Conservation (phyloP, 805 yeast genomes). For the Candida orba region DNA sequence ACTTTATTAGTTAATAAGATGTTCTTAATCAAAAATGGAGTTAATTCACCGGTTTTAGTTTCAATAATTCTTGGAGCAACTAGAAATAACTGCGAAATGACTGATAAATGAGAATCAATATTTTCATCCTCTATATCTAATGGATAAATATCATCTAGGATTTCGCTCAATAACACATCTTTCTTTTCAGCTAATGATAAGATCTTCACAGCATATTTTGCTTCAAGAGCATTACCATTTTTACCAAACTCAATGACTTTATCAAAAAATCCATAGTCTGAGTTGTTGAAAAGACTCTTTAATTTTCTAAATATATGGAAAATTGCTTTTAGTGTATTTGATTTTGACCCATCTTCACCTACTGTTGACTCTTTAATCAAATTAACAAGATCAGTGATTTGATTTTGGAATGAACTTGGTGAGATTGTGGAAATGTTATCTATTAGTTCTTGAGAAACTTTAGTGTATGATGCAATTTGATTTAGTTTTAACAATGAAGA, state of each 20-base stretch:
- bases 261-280: slow-evolving; percentile 33
- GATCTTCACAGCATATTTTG: slow-evolving; percentile 57
- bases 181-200: slow-evolving; percentile 40
- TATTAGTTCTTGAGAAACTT: slow-evolving; percentile 44
- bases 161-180: slow-evolving; percentile 31
- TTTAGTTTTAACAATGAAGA: slow-evolving; percentile 42
- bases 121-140: slow-evolving; percentile 30
- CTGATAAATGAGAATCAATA: slow-evolving; percentile 50
- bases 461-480: slow-evolving; percentile 17
- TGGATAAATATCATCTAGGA: slow-evolving; percentile 43
- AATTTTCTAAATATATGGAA: slow-evolving; percentile 49
- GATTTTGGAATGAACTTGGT: slow-evolving; percentile 60
- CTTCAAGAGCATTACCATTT: slow-evolving; percentile 50
- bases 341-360: slow-evolving; percentile 13
- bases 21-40: slow-evolving; percentile 52
- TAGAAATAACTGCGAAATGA: slow-evolving; percentile 51
- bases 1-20: slow-evolving; percentile 48
- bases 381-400: slow-evolving; percentile 42
- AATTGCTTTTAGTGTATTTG: slow-evolving; percentile 46
- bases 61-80: slow-evolving; percentile 43
- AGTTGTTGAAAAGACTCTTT: slow-evolving; percentile 40
- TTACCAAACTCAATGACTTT: slow-evolving; percentile 39
- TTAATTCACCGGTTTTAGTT: slow-evolving; percentile 48
- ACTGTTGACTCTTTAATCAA: slow-evolving; percentile 27
- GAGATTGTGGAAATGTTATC: slow-evolving; percentile 49